phyloP scores from a whole-genome alignment of 768 basidiomycete genomes.

The Psilocybe subaeruginosa region DNA sequence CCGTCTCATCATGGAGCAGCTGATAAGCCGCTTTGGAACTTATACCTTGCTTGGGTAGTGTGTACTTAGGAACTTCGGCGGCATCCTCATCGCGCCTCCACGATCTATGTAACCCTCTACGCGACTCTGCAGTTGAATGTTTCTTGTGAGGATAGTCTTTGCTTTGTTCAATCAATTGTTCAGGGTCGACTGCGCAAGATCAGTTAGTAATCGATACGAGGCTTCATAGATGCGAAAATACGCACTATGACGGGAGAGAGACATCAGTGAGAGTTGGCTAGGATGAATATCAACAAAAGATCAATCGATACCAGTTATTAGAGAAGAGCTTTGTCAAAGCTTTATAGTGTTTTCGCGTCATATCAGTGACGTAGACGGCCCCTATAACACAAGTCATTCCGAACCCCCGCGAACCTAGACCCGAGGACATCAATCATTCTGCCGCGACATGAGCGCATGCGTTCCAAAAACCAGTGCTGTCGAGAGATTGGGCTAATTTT shows the following conservation, averaged over 20 bases:
- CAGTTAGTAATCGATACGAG: neutral
- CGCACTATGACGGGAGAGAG: slow-evolving; percentile 43
- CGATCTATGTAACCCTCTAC: slow-evolving; percentile 31
- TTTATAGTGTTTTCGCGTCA: neutral
- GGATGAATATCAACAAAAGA: neutral
- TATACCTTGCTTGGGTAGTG: slow-evolving; percentile 45
- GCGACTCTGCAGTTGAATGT: slow-evolving; percentile 29
- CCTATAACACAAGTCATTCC: neutral
- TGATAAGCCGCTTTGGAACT: slow-evolving; percentile 49
- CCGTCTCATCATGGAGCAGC: slow-evolving; percentile 57
- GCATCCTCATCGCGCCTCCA: slow-evolving; percentile 46
- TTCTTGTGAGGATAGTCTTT: slow-evolving; percentile 43
- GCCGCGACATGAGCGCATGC: neutral
- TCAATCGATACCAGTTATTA: neutral
- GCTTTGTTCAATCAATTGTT: slow-evolving; percentile 45
- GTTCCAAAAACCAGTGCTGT: too few species aligned
- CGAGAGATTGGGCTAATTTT: too few species aligned
- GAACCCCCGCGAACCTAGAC: neutral
- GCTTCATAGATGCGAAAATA: neutral
- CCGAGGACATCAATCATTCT: neutral
- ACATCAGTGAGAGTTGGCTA: slow-evolving; percentile 23
- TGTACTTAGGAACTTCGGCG: slow-evolving; percentile 45
- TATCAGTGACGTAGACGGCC: neutral
- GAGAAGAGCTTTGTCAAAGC: neutral
- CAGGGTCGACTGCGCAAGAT: slow-evolving; percentile 43